A percentile compares a stretch with the other conserved stretches of the same genome.
phyloP scores from a whole-genome alignment of 2,329 filamentous ascomycete genomes.

The Trichoderma hamatum region DNA sequence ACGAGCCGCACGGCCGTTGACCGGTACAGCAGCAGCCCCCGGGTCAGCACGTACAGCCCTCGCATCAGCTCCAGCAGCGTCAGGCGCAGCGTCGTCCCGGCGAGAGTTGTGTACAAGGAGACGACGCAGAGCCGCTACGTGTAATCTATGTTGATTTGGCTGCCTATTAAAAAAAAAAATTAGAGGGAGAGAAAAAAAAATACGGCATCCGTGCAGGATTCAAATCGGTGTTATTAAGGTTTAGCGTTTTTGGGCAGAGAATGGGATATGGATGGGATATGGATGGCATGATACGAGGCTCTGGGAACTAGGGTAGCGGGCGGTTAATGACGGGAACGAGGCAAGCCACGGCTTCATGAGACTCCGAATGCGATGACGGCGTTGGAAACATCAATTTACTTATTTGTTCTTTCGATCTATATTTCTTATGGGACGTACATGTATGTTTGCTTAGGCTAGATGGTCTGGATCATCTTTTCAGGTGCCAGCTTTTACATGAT shows the following conservation, averaged over 20 bases:
- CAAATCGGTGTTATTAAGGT: neutral
- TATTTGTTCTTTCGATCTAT: neutral
- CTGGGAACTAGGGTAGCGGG: neutral
- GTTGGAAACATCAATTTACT: neutral
- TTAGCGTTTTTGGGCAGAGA: neutral
- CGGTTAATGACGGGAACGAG: neutral
- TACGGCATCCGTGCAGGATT: neutral
- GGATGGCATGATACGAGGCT: neutral
- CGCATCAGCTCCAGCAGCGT: constrained; percentile 43
- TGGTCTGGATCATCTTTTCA: neutral
- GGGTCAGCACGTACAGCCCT: constrained; percentile 28
- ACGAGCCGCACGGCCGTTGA: constrained; percentile 49
- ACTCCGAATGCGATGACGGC: constrained; percentile 10
- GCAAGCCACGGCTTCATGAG: neutral
- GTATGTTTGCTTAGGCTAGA: neutral
- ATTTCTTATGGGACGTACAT: neutral
- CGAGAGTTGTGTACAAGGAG: constrained; percentile 46
- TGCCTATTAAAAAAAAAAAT: neutral
- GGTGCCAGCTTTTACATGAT: neutral
- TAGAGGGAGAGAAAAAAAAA: neutral
- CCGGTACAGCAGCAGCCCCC: constrained; percentile 36
- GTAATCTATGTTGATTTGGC: neutral
- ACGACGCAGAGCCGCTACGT: constrained; percentile 41
- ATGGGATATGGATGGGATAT: constrained; percentile 10
- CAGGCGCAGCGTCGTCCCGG: constrained; percentile 14